Evolutionary conservation across 2,329 filamentous ascomycete species (phyloP).

Genomic region (Ascochyta rabiei): DNA sequence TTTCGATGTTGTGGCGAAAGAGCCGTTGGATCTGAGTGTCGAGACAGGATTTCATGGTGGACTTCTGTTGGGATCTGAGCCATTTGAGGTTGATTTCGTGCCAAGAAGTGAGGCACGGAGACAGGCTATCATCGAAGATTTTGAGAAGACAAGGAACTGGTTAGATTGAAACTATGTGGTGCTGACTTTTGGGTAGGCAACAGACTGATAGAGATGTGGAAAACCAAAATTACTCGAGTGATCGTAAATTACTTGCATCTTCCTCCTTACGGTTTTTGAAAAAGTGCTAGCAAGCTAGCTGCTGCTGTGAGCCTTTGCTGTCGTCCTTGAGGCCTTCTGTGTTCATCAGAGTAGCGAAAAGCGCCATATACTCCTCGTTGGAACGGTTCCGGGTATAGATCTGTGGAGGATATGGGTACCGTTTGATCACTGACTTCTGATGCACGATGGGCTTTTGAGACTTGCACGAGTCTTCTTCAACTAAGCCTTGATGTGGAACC

Average conservation of each 20-base stretch:
- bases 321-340: too few species aligned
- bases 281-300: neutral
- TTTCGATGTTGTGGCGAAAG: slow-evolving; percentile 2
- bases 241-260: too few species aligned
- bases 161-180: neutral
- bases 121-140: neutral
- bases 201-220: neutral
- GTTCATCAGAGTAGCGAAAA: neutral
- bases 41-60: slow-evolving; percentile 9
- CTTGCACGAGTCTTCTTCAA: neutral
- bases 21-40: slow-evolving; percentile 1
- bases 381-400: neutral
- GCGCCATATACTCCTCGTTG: neutral
- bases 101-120: slow-evolving; percentile 1
- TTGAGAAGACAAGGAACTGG: neutral
- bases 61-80: neutral
- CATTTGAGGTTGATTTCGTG: slow-evolving; percentile 4
- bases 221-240: too few species aligned
- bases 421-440: neutral
- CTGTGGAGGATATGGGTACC: neutral
- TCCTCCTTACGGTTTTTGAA: too few species aligned
- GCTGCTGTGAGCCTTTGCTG: neutral
- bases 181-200: too few species aligned
- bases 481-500: neutral
- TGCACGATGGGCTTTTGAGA: neutral